Evolutionary conservation across 169 alveolate genomes (phyloP), one percentile per base, ranked within the genome.

Genomic region (Hepatocystis sp.): DNA sequence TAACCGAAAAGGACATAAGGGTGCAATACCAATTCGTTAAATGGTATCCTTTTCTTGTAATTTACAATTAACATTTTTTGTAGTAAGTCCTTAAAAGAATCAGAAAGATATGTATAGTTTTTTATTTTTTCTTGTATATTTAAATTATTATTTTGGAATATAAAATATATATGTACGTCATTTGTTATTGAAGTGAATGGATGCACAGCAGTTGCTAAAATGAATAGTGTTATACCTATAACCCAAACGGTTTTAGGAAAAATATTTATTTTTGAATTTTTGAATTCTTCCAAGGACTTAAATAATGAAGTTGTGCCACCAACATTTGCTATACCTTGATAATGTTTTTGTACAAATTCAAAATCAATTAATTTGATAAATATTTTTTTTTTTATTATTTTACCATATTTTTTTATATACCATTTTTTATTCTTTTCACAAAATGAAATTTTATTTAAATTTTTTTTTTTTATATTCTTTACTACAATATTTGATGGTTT

Each of bases 261-360:
- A n/a, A 52, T 52, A 71, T 56, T 13, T 15, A 71, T 71, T 71
- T 49, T 71, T 8, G n/a, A 36, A 10, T 56, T 46, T 56, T 56
- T 13, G 58, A 71, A 71, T 56, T 55, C 71, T 47, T 71, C 86
- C 2, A 71, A 25, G 7, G 86, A 71, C 42, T 71, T 71, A 42
- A 71, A 71, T 25, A 71, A 13, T 1, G 86, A 71, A 1, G 86
- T 71, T 23, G 86, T 71, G 10, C 86, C 86, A 15, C 86, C 86
- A 17, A 55, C 25, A 19, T 55, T 71, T 13, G 49, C 86, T 42
- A 56, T 44, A 13, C 49, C 63, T 21, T 58, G n/a, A 49, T 13
- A 40, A 19, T n/a, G 13, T 56, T 56, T 71, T 47, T 71, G 86
- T 4, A 64, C 49, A 28, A 40, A 36, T 30, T 71, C 86, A 56